Evolutionary conservation across 306 rosid genomes (phyloP).

Genomic region (Inga oerstediana): DNA sequence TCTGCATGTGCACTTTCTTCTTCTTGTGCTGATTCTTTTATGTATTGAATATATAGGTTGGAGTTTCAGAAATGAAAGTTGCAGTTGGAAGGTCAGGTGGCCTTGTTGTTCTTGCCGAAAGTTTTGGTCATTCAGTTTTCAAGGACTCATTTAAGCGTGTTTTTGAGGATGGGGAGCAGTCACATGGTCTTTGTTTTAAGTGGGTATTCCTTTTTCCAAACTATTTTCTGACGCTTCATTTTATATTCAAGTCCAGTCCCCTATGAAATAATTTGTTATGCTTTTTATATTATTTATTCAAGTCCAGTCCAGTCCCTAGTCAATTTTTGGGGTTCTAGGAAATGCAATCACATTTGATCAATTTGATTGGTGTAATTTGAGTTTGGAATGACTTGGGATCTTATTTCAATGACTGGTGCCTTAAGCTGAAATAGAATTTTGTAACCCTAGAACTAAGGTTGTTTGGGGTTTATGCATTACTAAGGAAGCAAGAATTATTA

Average conservation of each 20-base stretch:
- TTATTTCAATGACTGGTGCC: not conserved
- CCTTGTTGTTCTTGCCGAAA: slow-evolving; percentile 89
- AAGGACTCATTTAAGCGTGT: slow-evolving; percentile 93
- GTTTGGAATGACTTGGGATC: not conserved
- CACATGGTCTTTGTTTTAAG: slow-evolving; percentile 96
- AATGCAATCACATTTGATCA: not conserved
- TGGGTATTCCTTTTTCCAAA: slow-evolving; percentile 50
- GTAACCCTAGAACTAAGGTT: not conserved
- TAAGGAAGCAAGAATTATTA: not conserved
- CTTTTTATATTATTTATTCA: not conserved
- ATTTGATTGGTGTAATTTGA: not conserved
- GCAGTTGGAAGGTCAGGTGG: slow-evolving; percentile 95
- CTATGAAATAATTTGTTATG: slow-evolving; percentile 5
- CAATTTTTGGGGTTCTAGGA: not conserved
- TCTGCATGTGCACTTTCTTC: slow-evolving; percentile 24
- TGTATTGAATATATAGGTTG: slow-evolving; percentile 64
- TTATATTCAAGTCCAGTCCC: slow-evolving; percentile 4
- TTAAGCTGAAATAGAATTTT: not conserved
- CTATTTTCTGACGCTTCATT: slow-evolving; percentile 18
- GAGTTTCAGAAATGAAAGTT: slow-evolving; percentile 98
- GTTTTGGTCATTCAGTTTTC: slow-evolving; percentile 98
- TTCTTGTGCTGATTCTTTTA: slow-evolving; percentile 42
- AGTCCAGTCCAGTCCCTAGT: not conserved
- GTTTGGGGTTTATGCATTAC: not conserved
- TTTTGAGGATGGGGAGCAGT: slow-evolving; percentile 91